Evolutionary conservation across 2,329 filamentous ascomycete species (phyloP), one percentile per base, ranked within the genome.

Genomic region (Colletotrichum zoysiae): DNA sequence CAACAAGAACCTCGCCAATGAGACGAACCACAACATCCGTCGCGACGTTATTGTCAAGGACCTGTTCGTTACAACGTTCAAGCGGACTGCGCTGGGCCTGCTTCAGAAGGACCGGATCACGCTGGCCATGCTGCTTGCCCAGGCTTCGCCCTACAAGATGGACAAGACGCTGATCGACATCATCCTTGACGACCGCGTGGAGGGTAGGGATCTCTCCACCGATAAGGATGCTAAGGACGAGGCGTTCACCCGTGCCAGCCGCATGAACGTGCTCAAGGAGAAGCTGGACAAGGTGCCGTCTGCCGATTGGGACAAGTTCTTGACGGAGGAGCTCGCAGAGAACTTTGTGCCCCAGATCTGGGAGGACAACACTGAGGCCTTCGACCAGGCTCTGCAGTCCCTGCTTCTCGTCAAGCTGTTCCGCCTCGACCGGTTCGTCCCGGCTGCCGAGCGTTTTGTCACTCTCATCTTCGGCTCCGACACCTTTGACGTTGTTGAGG

Each of bases 101-200:
- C 87, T 98, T 73, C 96, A 99, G 79, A 97, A 95, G 81, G 96
- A 99, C 79, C 92, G 94, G 58, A 92, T 99, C 75, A 97, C 95
- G 0, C 88, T 99, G 59, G 97, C 95, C 40, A 95, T 99, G 89
- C 90, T 99, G 63, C 90, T 99, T 56, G 95, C 95, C 8, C 96
- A 98, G 82, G 96, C 95, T 6, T 93, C 95, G n/a, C 96, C 96
- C 0, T 97, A 95, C 84, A 90, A 93, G 77, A 97, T 98, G 93
- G 94, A 99, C 81, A 96, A 95, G 85, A 87, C 87, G 16, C 86
- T 97, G 73, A 92, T 99, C 75, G 97, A 99, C 77, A 86, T 90
- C 42, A 91, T 99, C 53, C 88, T 99, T 5, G 95, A 97, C 78
- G 89, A 92, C 61, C 89, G 89, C 62, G 84, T 97, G 46, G 88